Percentiles rank a stretch among this genome's conserved stretches.
Conservation (phyloP, 306 rosid species). For the Lupinus albus region DNA sequence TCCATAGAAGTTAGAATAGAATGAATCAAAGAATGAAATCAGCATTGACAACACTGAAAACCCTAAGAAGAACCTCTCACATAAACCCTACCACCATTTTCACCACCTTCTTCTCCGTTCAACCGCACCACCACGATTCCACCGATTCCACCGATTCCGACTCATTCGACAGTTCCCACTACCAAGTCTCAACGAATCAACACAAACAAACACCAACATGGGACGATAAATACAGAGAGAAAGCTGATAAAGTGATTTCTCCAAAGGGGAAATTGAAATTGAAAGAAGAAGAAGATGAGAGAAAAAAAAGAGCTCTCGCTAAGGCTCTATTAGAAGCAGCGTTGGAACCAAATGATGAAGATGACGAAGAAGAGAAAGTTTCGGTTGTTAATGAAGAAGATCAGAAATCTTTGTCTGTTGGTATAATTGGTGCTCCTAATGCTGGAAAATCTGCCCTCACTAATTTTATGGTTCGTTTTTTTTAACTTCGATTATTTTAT, state of each 20-base stretch:
- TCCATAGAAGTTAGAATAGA: constrained; percentile 1
- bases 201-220: constrained; percentile 44
- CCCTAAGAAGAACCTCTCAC: constrained; percentile 36
- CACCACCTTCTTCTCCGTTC: constrained; percentile 56
- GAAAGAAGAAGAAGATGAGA: constrained; percentile 62
- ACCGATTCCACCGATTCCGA: constrained; percentile 36
- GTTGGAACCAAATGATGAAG: constrained; percentile 37
- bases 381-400: constrained; percentile 72
- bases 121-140: constrained; percentile 58
- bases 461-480: constrained; percentile 72
- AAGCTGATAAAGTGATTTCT: constrained; percentile 54
- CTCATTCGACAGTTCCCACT: constrained; percentile 72
- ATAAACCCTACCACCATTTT: constrained; percentile 26
- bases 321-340: constrained; percentile 80
- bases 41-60: constrained; percentile 52
- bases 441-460: constrained; percentile 96
- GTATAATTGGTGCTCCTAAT: constrained; percentile 92
- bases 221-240: constrained; percentile 62
- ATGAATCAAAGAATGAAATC: constrained; percentile 59
- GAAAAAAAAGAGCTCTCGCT: constrained; percentile 60
- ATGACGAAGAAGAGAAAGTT: constrained; percentile 37
- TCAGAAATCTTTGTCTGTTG: constrained; percentile 81
- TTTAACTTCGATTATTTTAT: neutral
- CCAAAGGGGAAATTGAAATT: constrained; percentile 49
- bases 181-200: constrained; percentile 38